These are phyloP conservation scores for Pleurotus citrinopileatus DNA, from an alignment of 768 basidiomycete genomes.

Conservation along the genomic window DNA sequence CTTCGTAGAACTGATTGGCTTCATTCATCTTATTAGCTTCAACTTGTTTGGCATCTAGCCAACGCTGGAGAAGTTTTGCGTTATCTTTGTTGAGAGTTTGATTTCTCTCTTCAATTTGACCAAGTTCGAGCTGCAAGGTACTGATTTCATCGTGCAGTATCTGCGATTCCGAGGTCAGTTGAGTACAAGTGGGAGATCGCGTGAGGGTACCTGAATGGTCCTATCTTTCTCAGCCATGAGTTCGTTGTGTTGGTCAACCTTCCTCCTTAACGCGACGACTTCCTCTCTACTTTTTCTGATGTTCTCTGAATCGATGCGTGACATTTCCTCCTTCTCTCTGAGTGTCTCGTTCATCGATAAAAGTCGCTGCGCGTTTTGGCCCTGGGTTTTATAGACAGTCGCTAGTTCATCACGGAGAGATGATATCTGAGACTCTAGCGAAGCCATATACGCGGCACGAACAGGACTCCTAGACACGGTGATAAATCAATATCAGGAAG, in stretches of 20 bases:
- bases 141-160: slow-evolving; percentile 94
- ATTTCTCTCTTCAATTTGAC: slow-evolving; percentile 87
- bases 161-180: slow-evolving; percentile 35
- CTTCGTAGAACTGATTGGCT: slow-evolving; percentile 86
- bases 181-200: slow-evolving; percentile 13
- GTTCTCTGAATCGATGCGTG: slow-evolving; percentile 78
- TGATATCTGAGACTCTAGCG: slow-evolving; percentile 92
- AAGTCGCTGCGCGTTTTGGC: slow-evolving; percentile 91
- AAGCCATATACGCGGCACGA: slow-evolving; percentile 82
- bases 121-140: slow-evolving; percentile 87
- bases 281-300: slow-evolving; percentile 78
- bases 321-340: slow-evolving; percentile 87
- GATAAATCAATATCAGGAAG: background rate
- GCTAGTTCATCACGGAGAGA: slow-evolving; percentile 90
- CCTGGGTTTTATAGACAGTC: slow-evolving; percentile 93
- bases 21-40: slow-evolving; percentile 97
- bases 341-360: slow-evolving; percentile 94
- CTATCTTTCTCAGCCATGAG: slow-evolving; percentile 87
- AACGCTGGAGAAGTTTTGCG: slow-evolving; percentile 90
- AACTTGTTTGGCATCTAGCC: slow-evolving; percentile 92
- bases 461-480: slow-evolving; percentile 67
- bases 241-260: slow-evolving; percentile 81
- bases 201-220: slow-evolving; percentile 73
- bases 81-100: slow-evolving; percentile 88
- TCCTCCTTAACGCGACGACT: slow-evolving; percentile 61